Evolutionary conservation across 805 yeast genomes (phyloP), one percentile per base, ranked within the genome.

Genomic region (Candida railenensis): DNA sequence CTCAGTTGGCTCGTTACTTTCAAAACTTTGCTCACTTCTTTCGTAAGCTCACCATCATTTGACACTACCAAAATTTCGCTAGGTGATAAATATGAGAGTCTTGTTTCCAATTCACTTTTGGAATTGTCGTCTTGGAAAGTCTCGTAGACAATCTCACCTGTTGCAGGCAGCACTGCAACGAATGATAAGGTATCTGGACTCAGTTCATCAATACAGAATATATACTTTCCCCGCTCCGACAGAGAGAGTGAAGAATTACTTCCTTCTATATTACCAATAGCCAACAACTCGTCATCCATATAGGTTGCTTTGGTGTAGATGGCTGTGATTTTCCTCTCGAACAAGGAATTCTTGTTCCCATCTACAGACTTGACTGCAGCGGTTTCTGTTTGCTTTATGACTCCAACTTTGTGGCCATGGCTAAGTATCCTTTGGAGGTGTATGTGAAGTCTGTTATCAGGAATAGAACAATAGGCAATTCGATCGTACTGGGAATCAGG

Each of bases 401-500:
- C 81, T 0, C 95, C 98, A 3, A 94, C 89, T 59, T 87, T 91
- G 48, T 80, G 68, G 0, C 97, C 96, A 45, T 71, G 72, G 34
- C 77, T 78, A 3, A 94, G 72, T 15, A 92, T 67, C 48, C 92
- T 73, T 60, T 86, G 87, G 33, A 91, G 66, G 61, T 92, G 92
- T 25, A 86, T 74, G 53, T 86, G 86, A 12, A 94, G 69, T 48
- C 94, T 69, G 22, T 71, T 79, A 43, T 85, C 87, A 1, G 97
- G 98, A 30, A 94, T 86, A 5, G 94, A 83, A 50, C 96, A 86
- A 57, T 88, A 87, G 0, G 96, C 92, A 56, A 88, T 83, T 46
- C 78, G 76, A 42, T 77, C 77, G 47, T 85, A 87, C 0, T 69
- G 69, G 2, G 76, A 69, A n/a, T 76, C 75, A 3, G 72, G 72